Evolutionary conservation across 2,329 filamentous ascomycete species (phyloP).

Genomic region (Metarhizium sp.): DNA sequence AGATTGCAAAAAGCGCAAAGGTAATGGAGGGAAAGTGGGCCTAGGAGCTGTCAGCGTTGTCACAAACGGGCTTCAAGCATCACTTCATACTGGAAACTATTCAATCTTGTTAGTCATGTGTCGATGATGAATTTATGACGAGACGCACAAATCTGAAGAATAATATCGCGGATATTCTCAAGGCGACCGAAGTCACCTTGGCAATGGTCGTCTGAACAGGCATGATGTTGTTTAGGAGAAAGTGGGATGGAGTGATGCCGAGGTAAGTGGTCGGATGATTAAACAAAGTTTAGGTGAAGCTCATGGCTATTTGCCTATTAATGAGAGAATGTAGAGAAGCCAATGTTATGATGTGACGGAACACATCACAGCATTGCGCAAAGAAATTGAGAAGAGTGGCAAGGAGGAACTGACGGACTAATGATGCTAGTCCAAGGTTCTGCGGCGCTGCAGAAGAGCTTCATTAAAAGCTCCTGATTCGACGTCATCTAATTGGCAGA

Average conservation of each 20-base stretch:
- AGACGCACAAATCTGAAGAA: slow-evolving; percentile 28
- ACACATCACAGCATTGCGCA: background rate
- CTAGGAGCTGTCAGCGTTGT: slow-evolving; percentile 13
- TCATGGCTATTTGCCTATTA: background rate
- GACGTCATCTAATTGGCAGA: slow-evolving; percentile 5
- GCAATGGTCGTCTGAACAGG: slow-evolving; percentile 20
- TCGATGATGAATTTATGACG: background rate
- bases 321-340: background rate
- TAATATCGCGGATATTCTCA: slow-evolving; percentile 26
- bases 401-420: background rate
- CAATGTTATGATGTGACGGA: background rate
- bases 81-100: slow-evolving; percentile 26
- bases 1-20: slow-evolving; percentile 56
- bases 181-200: slow-evolving; percentile 25
- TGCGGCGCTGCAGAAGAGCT: background rate
- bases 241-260: background rate
- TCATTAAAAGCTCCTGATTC: background rate
- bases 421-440: background rate
- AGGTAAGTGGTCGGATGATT: background rate
- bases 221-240: slow-evolving; percentile 2
- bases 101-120: slow-evolving; percentile 6
- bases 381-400: background rate
- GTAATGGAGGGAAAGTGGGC: slow-evolving; percentile 40
- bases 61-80: background rate
- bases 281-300: background rate